A percentile compares a stretch with the other conserved stretches of the same genome.
Evolutionary conservation across 1,284 basidiomycete species (phyloP).

Genomic region (Hymenochaete sp.): DNA sequence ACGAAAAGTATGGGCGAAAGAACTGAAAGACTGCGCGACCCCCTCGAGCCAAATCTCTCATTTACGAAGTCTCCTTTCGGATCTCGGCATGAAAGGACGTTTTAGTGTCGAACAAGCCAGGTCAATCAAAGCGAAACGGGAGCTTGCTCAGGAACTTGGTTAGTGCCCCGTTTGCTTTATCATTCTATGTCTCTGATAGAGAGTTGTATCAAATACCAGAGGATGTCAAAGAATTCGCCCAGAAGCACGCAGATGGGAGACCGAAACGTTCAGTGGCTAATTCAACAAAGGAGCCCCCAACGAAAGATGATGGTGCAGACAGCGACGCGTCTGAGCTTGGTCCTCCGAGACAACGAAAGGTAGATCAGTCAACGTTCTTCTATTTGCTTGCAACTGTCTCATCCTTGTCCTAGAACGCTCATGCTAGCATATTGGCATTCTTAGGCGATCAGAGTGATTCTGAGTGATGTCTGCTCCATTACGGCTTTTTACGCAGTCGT

Average conservation of each 20-base stretch:
- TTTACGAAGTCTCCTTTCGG: constrained; percentile 53
- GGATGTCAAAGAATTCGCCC: constrained; percentile 56
- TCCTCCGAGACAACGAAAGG: constrained; percentile 32
- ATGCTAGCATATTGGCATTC: constrained; percentile 61
- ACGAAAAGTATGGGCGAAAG: constrained; percentile 73
- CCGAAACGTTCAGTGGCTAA: constrained; percentile 25
- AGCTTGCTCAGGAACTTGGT: constrained; percentile 76
- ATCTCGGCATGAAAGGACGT: constrained; percentile 75
- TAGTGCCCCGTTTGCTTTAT: constrained; percentile 20
- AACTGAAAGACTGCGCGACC: constrained; percentile 55
- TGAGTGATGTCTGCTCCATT: constrained; percentile 21
- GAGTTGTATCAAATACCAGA: constrained; percentile 29
- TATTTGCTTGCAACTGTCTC: neutral
- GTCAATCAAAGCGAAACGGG: constrained; percentile 58
- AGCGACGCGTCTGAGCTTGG: constrained; percentile 21
- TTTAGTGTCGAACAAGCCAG: constrained; percentile 73
- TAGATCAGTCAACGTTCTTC: constrained; percentile 23
- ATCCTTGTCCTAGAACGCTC: constrained; percentile 34
- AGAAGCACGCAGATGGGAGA: constrained; percentile 22
- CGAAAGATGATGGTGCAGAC: constrained; percentile 26
- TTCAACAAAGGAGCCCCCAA: too few relatives aligned
- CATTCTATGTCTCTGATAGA: neutral
- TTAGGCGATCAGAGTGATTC: constrained; percentile 56
- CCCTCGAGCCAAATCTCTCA: constrained; percentile 58
- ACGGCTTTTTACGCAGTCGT: neutral